phyloP scores from a whole-genome alignment of 169 alveolate species.

The Besnoitia besnoiti region DNA sequence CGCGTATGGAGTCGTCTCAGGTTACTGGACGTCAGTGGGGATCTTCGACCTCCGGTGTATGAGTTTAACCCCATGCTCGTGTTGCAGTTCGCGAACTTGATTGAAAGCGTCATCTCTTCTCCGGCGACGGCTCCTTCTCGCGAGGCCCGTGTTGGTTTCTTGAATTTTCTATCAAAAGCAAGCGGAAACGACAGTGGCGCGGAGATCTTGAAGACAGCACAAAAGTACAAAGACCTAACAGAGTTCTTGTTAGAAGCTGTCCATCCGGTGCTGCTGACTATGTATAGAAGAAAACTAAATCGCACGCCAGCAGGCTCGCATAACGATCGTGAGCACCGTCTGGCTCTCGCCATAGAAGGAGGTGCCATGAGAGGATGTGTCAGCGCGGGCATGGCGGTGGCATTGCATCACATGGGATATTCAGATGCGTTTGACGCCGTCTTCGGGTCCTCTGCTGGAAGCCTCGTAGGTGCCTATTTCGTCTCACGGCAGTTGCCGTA shows the following conservation, averaged over 20 bases:
- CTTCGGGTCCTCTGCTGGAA: slow-evolving; percentile 69
- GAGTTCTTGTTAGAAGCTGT: slow-evolving; percentile 16
- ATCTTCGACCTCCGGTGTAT: slow-evolving; percentile 47
- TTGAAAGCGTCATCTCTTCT: slow-evolving; percentile 45
- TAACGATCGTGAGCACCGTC: neutral
- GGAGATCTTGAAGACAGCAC: neutral
- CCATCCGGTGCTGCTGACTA: slow-evolving; percentile 43
- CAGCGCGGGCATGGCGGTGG: slow-evolving; percentile 68
- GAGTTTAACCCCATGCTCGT: slow-evolving; percentile 54
- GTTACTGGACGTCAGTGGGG: slow-evolving; percentile 61
- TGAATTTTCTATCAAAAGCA: neutral
- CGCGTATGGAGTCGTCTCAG: neutral
- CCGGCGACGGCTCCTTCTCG: slow-evolving; percentile 27
- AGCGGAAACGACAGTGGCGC: slow-evolving; percentile 29
- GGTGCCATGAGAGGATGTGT: slow-evolving; percentile 71
- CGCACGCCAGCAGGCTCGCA: slow-evolving; percentile 8
- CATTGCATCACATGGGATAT: slow-evolving; percentile 58
- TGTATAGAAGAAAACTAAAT: slow-evolving; percentile 17
- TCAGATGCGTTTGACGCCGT: slow-evolving; percentile 50
- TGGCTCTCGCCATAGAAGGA: slow-evolving; percentile 69
- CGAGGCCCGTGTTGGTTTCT: neutral
- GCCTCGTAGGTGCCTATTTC: slow-evolving; percentile 66
- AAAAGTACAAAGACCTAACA: neutral
- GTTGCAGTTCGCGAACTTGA: slow-evolving; percentile 24
- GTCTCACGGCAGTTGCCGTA: slow-evolving; percentile 65